Percentiles rank a stretch among this genome's conserved stretches.
phyloP scores from a whole-genome alignment of 306 rosid species.

The Comarum palustre region DNA sequence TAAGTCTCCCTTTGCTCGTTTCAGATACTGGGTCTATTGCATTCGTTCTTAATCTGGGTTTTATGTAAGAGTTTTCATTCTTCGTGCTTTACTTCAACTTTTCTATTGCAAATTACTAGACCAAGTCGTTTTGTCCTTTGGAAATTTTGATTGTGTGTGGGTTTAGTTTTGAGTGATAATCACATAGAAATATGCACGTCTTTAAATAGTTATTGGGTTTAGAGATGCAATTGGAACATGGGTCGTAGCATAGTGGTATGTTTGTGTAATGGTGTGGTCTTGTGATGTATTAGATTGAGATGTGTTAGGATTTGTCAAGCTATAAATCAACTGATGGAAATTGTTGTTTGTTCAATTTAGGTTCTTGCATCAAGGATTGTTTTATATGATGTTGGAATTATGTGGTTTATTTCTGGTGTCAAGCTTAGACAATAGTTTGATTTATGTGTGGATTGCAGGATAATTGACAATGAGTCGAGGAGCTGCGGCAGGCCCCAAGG shows the following conservation, averaged over 20 bases:
- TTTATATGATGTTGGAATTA: not conserved
- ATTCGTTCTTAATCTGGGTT: not conserved
- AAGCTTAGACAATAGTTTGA: not conserved
- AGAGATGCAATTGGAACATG: not conserved
- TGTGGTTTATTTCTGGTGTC: not conserved
- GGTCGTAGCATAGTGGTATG: not conserved
- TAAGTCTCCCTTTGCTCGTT: not conserved
- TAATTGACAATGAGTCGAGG: conserved; percentile 47
- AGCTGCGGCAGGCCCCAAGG: conserved; percentile 39
- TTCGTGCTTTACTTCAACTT: not conserved
- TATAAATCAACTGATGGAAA: not conserved
- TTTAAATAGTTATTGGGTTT: not conserved
- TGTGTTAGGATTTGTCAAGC: not conserved
- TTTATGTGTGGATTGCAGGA: conserved; percentile 6
- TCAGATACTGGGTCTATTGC: not conserved
- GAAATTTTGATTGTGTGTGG: not conserved
- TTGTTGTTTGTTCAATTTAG: not conserved
- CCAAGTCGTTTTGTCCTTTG: not conserved
- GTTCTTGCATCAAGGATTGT: not conserved
- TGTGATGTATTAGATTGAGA: not conserved
- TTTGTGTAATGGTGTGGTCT: not conserved
- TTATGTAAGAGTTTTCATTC: not conserved
- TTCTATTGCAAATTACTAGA: not conserved
- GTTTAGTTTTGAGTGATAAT: not conserved
- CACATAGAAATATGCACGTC: not conserved